Evolutionary conservation across 257 asterid species (phyloP).

Genomic region (Solanum neorickii): DNA sequence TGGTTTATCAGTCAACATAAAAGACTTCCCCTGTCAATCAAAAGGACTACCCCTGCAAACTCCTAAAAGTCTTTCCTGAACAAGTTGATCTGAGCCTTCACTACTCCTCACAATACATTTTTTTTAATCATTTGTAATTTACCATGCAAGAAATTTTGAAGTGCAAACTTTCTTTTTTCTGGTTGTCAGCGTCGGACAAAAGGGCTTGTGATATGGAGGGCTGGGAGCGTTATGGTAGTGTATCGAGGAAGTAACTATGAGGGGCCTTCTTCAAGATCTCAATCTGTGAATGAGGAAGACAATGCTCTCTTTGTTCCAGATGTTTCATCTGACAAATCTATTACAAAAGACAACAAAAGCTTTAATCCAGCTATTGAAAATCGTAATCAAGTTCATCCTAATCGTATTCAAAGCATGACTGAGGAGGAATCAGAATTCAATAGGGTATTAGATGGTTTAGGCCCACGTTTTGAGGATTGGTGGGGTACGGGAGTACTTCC

Average conservation of each 20-base stretch:
- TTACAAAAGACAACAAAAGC: slow-evolving; percentile 13
- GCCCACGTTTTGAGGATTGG: slow-evolving; percentile 97
- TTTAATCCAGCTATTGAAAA: slow-evolving; percentile 27
- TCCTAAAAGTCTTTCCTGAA: neutral
- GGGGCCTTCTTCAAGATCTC: slow-evolving; percentile 58
- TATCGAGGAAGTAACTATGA: slow-evolving; percentile 80
- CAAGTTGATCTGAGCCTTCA: neutral
- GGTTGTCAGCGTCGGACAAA: slow-evolving; percentile 81
- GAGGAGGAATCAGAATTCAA: slow-evolving; percentile 69
- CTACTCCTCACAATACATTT: neutral
- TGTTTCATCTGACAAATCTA: slow-evolving; percentile 37
- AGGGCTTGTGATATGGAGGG: slow-evolving; percentile 92
- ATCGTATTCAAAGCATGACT: slow-evolving; percentile 32
- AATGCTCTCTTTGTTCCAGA: slow-evolving; percentile 60
- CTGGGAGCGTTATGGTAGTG: slow-evolving; percentile 97
- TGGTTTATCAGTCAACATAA: neutral
- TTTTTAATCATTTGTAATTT: neutral
- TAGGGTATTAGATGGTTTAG: slow-evolving; percentile 69
- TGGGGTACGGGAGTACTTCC: slow-evolving; percentile 99
- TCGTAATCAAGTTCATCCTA: slow-evolving; percentile 17
- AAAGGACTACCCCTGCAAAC: neutral
- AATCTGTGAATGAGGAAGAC: slow-evolving; percentile 30
- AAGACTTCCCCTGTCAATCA: neutral
- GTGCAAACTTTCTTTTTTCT: neutral
- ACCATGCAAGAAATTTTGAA: neutral